These are phyloP conservation scores for Penicillium psychrofluorescens DNA, from an alignment of 495 filamentous ascomycete species.

Conservation along the genomic window DNA sequence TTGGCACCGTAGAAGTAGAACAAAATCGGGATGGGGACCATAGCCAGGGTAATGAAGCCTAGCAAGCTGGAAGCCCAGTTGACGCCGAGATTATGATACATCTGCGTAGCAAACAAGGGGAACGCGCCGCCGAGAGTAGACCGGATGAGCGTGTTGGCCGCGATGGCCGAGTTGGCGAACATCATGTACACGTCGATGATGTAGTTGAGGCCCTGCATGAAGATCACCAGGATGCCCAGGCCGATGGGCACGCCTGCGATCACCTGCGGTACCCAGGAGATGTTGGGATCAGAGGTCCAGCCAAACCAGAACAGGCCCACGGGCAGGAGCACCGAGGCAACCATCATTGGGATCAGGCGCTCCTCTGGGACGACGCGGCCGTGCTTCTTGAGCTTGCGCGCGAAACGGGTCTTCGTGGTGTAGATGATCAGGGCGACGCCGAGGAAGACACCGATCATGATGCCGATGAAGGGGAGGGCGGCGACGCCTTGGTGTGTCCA, in stretches of 20 bases:
- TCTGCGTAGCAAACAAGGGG: slow-evolving; percentile 54
- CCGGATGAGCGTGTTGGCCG: slow-evolving; percentile 62
- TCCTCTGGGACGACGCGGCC: slow-evolving; percentile 49
- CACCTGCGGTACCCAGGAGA: slow-evolving; percentile 42
- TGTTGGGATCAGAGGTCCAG: slow-evolving; percentile 45
- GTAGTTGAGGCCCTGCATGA: slow-evolving; percentile 56
- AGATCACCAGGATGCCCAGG: slow-evolving; percentile 47
- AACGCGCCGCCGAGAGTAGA: slow-evolving; percentile 58
- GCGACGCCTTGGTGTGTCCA: slow-evolving; percentile 41
- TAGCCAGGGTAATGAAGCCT: slow-evolving; percentile 53
- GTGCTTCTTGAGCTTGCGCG: slow-evolving; percentile 39
- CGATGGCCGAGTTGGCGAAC: slow-evolving; percentile 55
- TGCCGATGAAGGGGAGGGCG: slow-evolving; percentile 53
- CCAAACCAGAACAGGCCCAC: slow-evolving; percentile 59
- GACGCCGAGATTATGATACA: slow-evolving; percentile 58
- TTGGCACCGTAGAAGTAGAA: slow-evolving; percentile 64
- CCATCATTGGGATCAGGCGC: slow-evolving; percentile 51
- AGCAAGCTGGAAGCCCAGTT: slow-evolving; percentile 59
- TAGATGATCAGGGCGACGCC: slow-evolving; percentile 41
- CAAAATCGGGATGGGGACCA: slow-evolving; percentile 63
- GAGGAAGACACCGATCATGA: slow-evolving; percentile 48
- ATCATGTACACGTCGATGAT: slow-evolving; percentile 57
- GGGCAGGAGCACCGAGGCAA: slow-evolving; percentile 47
- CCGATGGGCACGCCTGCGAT: slow-evolving; percentile 45
- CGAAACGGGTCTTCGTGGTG: slow-evolving; percentile 45